Evolutionary conservation across 495 filamentous ascomycete genomes (phyloP), one percentile per base, ranked within the genome.

Genomic region (Talaromyces ruber): DNA sequence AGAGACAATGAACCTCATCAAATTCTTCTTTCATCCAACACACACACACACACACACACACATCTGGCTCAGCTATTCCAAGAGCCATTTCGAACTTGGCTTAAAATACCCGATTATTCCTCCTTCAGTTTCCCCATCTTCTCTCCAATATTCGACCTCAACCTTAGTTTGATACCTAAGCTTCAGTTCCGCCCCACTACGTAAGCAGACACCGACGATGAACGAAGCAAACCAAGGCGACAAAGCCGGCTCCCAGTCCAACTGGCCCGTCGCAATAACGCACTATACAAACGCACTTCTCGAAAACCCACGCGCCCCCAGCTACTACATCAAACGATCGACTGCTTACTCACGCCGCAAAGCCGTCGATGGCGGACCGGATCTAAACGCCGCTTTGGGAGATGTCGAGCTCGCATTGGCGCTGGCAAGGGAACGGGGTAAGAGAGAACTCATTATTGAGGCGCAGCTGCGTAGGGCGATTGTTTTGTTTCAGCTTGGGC

Each of bases 251-350:
- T 67, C 77, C 11, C 76, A 72, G 1, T 80, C 81, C 51, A 79
- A 95, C 58, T 94, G 83, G 64, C 69, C 75, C 9, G 75, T 77
- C 28, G 93, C 92, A 9, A 84, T 96, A 66, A 71, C 74, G 7
- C 78, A 88, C 65, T 91, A 90, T 64, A 90, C 92, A n/a, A 76
- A 80, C 53, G 94, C 93, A n/a, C 75, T 98, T 5, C 66, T 78
- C 28, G 71, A 74, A 34, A 79, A 81, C 6, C 86, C 89, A 11
- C 83, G 81, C 32, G 88, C 92, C 7, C 88, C 91, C 5, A 71
- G 84, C 62, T 98, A 95, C 82, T 89, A 94, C 64, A 84, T 96
- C 63, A 88, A 94, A 70, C 91, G 95, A 26, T 89, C 91, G 2
- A 93, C 86, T 11, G 92, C 92, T 28, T 88, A 91, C 68, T 83